phyloP scores from a whole-genome alignment of 345 rosid species.

The Acer negundo region DNA sequence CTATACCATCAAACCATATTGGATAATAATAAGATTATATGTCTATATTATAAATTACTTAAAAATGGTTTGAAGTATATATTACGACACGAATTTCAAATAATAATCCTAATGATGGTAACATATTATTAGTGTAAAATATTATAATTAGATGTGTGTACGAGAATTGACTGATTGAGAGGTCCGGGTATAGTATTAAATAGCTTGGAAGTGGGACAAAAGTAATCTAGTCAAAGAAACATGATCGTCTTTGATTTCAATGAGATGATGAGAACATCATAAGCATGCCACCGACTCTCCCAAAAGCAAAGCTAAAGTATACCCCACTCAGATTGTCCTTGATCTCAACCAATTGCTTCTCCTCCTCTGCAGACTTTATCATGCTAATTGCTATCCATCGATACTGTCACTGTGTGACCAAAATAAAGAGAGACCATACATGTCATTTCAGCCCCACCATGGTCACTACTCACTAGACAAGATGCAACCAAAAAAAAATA shows the following conservation, averaged over 20 bases:
- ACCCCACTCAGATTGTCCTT: conserved; percentile 34
- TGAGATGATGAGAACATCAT: conserved; percentile 18
- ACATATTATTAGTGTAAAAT: not conserved
- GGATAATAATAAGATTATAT: too few relatives aligned
- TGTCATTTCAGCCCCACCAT: conserved; percentile 2
- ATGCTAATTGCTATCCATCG: not conserved
- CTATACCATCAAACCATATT: too few relatives aligned
- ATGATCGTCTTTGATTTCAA: conserved; percentile 22
- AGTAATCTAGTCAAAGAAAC: conserved; percentile 35
- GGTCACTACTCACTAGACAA: not conserved
- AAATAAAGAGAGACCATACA: not conserved
- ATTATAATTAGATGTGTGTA: too few relatives aligned
- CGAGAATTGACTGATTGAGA: not conserved
- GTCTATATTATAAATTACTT: not conserved
- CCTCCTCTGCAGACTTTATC: not conserved
- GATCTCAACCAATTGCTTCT: conserved; percentile 13
- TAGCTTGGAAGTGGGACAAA: conserved; percentile 28
- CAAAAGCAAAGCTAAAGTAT: conserved; percentile 25
- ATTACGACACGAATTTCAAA: not conserved
- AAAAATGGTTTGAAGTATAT: not conserved
- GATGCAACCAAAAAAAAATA: too few relatives aligned
- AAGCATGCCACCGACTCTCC: conserved; percentile 37
- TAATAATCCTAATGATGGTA: not conserved
- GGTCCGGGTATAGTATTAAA: not conserved
- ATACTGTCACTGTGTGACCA: not conserved